These are phyloP conservation scores for Urochloa ruziziensis DNA, from an alignment of 176 grass and related monocot genomes.

Conservation along the genomic window DNA sequence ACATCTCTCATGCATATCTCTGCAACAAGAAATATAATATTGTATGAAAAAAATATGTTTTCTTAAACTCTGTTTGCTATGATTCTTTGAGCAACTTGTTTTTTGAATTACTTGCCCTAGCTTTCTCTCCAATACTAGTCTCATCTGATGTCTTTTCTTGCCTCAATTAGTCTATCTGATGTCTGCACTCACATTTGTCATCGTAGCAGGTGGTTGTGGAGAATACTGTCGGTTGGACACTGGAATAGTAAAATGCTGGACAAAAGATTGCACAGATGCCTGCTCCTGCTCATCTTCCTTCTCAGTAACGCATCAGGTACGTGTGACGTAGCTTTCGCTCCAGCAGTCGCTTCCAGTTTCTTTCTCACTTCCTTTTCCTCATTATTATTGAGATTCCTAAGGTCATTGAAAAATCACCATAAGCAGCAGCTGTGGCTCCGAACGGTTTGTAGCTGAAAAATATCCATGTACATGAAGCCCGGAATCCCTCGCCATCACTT, in stretches of 20 bases:
- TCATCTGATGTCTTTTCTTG: not conserved
- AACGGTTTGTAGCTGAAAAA: not conserved
- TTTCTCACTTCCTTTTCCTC: not conserved
- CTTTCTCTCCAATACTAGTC: not conserved
- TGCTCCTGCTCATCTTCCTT: slow-evolving; percentile 39
- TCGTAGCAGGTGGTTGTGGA: not conserved
- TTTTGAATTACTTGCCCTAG: not conserved
- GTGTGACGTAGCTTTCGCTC: not conserved
- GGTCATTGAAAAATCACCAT: not conserved
- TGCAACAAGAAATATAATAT: not conserved
- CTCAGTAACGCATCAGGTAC: slow-evolving; percentile 43
- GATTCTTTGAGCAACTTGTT: not conserved
- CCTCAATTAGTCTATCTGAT: not conserved
- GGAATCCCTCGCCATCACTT: slow-evolving; percentile 6
- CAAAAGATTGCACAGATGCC: slow-evolving; percentile 46
- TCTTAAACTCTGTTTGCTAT: not conserved
- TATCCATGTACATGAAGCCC: not conserved
- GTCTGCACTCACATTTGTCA: not conserved
- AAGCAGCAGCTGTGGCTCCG: not conserved
- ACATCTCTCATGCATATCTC: not conserved
- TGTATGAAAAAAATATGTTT: not conserved
- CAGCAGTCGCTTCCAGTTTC: not conserved
- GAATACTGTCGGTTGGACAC: not conserved
- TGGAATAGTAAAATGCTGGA: slow-evolving; percentile 40
- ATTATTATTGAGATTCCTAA: slow-evolving; percentile 34